Evolutionary conservation across 2,329 filamentous ascomycete genomes (phyloP), one percentile per base, ranked within the genome.

Genomic region (Fusarium foetens): DNA sequence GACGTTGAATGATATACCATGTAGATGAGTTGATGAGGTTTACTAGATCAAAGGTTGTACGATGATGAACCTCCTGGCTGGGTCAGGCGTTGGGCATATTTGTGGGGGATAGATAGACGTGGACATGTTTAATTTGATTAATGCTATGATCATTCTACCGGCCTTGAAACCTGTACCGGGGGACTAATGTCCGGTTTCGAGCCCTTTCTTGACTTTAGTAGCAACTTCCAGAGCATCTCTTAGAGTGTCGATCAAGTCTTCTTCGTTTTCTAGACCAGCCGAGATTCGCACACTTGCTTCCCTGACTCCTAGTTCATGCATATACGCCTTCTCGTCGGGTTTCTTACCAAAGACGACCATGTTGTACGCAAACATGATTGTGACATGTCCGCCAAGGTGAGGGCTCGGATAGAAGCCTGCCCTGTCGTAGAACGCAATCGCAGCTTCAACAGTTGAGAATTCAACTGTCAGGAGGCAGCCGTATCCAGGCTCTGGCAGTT

Each of bases 381-480:
- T 88, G 58, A 84, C 79, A 70, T 86, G 86, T 0, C 86, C 87
- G 2, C 86, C 88, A 0, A 90, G 79, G 71, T 89, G 86, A 3
- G 87, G 87, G 0, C 86, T 86, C 3, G 84, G 81, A 71, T 87
- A 85, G 63, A 88, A 82, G 19, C 84, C 80, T 10, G 86, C 75
- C 33, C 78, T 79, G 63, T 89, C 82, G 72, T 87, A 88, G 66
- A 89, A 90, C 1, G 83, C 82, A 6, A 68, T 75, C 1, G 86
- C 82, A 0, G 79, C 66, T 8, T 80, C 80, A 1, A 84, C 65
- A n/a, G 73, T 80, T 16, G 80, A 78, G 51, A 90, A 86, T 48
- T 89, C 85, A 33, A 90, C 78, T 13, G 80, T 85, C 19, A 90
- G 76, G 3, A 90, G 83, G 71, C 86, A 89, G 5, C 88, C 88